Evolutionary conservation across 805 yeast genomes (phyloP).

Genomic region (Candida ficus): DNA sequence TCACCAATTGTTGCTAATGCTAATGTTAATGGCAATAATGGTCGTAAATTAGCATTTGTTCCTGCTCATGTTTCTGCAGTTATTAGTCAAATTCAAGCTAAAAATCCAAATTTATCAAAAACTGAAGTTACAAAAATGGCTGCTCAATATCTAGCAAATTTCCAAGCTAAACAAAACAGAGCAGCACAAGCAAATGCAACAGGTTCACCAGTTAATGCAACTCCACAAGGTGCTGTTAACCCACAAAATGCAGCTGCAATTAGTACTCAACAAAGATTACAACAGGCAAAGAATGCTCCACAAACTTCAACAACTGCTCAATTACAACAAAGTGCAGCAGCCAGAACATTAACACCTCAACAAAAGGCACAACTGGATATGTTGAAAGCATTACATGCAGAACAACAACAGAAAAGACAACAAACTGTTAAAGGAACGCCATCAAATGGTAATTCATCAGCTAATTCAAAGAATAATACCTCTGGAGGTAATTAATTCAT

Average conservation of each 20-base stretch:
- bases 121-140: slow-evolving; percentile 65
- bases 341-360: slow-evolving; percentile 22
- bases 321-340: slow-evolving; percentile 9
- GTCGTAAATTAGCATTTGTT: slow-evolving; percentile 32
- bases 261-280: slow-evolving; percentile 15
- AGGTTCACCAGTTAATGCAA: background rate
- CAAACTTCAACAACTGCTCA: slow-evolving; percentile 11
- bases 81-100: slow-evolving; percentile 58
- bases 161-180: slow-evolving; percentile 41
- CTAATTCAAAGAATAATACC: background rate
- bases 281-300: slow-evolving; percentile 34
- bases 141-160: slow-evolving; percentile 54
- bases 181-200: background rate
- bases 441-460: background rate
- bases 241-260: background rate
- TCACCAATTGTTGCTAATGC: background rate
- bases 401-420: slow-evolving; percentile 23
- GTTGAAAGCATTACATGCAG: slow-evolving; percentile 23
- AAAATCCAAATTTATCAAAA: slow-evolving; percentile 56
- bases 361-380: slow-evolving; percentile 27
- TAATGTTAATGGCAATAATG: slow-evolving; percentile 5
- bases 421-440: slow-evolving; percentile 5
- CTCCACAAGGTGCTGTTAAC: background rate
- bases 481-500: slow-evolving; percentile 1
- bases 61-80: slow-evolving; percentile 64